phyloP scores from a whole-genome alignment of 139 green algal species.

The Picochlorum sp. region DNA sequence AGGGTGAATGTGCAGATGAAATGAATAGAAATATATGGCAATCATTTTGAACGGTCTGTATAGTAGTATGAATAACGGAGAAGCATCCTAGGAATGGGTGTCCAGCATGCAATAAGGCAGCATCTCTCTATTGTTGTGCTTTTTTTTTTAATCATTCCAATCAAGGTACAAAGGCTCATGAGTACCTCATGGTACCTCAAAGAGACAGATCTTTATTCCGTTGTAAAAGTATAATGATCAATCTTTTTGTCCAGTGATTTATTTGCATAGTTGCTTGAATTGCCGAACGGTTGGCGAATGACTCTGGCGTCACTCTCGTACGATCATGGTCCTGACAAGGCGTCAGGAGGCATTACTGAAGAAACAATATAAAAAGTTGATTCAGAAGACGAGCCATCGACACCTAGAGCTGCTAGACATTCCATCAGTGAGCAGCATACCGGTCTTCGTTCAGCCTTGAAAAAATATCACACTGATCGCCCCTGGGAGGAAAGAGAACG shows the following conservation, averaged over 20 bases:
- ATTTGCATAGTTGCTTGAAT: too few relatives aligned
- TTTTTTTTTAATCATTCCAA: too few relatives aligned
- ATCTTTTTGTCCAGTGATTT: too few relatives aligned
- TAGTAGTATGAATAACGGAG: background rate
- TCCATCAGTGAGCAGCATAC: background rate
- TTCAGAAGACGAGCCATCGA: background rate
- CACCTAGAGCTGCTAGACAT: background rate
- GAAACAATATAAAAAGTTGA: constrained; percentile 4
- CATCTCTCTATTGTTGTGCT: too few relatives aligned
- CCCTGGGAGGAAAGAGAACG: constrained; percentile 8
- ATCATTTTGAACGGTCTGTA: constrained; percentile 7
- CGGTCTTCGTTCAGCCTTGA: constrained; percentile 13
- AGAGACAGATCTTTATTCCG: too few relatives aligned
- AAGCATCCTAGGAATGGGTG: too few relatives aligned
- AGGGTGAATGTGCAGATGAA: constrained; percentile 8
- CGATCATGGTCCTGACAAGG: constrained; percentile 12
- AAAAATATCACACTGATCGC: background rate
- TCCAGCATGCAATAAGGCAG: too few relatives aligned
- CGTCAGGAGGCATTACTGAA: constrained; percentile 6
- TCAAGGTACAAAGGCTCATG: too few relatives aligned
- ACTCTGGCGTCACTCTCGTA: too few relatives aligned
- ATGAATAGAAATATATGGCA: constrained; percentile 15
- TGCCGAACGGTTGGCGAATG: too few relatives aligned
- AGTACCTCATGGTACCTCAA: too few relatives aligned
- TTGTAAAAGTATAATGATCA: too few relatives aligned